phyloP scores from a whole-genome alignment of 192 early-diverging fungal species.

The Linnemannia schmuckeri region DNA sequence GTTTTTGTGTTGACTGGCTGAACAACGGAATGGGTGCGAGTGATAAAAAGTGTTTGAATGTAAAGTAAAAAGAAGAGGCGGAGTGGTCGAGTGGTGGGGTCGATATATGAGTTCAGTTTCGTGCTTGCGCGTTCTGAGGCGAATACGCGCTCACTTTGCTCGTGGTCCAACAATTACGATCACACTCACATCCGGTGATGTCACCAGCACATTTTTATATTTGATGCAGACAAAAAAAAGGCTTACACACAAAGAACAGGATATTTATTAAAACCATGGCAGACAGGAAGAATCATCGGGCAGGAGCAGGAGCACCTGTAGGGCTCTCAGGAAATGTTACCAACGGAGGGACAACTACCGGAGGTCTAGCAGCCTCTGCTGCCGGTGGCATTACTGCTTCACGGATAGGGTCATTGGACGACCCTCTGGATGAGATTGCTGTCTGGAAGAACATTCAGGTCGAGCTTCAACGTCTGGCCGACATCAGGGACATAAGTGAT shows the following conservation, averaged over 20 bases:
- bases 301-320: constrained; percentile 4
- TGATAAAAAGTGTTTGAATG: not conserved
- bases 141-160: not conserved
- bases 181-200: not conserved
- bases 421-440: constrained; percentile 23
- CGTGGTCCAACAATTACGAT: not conserved
- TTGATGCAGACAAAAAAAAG: not conserved
- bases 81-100: not conserved
- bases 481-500: constrained; percentile 27
- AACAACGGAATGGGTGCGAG: not conserved
- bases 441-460: constrained; percentile 34
- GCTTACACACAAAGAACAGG: not conserved
- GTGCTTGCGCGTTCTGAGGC: constrained; percentile 6
- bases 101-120: not conserved
- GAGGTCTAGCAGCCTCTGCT: constrained; percentile 1
- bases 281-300: constrained; percentile 36
- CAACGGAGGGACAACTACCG: not conserved
- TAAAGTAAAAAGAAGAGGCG: not conserved
- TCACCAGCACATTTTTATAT: not conserved
- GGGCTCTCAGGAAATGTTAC: not conserved
- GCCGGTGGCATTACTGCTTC: no score
- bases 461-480: constrained; percentile 29
- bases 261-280: constrained; percentile 10
- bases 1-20: not conserved
- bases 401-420: constrained; percentile 7